Evolutionary conservation across 192 early-diverging fungal genomes (phyloP).

Genomic region (Entophlyctis helioformis): DNA sequence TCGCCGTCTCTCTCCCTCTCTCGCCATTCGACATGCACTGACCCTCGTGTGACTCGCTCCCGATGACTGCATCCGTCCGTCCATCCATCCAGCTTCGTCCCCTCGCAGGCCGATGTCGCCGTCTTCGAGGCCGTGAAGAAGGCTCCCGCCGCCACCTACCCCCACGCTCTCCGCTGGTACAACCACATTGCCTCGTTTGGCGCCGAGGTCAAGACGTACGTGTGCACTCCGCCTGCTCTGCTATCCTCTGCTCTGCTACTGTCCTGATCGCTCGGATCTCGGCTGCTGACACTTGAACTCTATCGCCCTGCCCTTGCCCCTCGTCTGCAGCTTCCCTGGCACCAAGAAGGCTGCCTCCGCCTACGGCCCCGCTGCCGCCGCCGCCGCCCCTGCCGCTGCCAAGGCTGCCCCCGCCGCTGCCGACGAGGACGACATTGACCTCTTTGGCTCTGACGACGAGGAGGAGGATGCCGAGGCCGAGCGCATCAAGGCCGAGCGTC

Average conservation of each 20-base stretch:
- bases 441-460: constrained; percentile 91
- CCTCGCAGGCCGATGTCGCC: constrained; percentile 73
- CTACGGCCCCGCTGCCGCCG: constrained; percentile 45
- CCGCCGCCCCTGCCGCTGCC: constrained; percentile 25
- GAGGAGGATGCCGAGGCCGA: constrained; percentile 72
- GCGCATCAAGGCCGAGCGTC: constrained; percentile 72
- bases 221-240: constrained; percentile 1
- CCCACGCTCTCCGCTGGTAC: constrained; percentile 92
- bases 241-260: background rate
- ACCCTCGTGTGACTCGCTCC: too few relatives aligned
- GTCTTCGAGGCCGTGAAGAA: constrained; percentile 68
- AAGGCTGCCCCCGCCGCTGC: constrained; percentile 34
- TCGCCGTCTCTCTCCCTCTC: too few relatives aligned
- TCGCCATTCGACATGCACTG: too few relatives aligned
- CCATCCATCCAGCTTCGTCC: constrained; percentile 15
- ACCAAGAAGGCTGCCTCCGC: constrained; percentile 35
- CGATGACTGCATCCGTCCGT: too few relatives aligned
- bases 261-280: too few relatives aligned
- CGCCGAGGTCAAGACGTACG: constrained; percentile 11
- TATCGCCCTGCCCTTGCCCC: too few relatives aligned
- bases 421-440: constrained; percentile 84
- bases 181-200: constrained; percentile 64
- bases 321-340: constrained; percentile 32
- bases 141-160: constrained; percentile 63
- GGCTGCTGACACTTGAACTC: too few relatives aligned